A percentile compares a stretch with the other conserved stretches of the same genome.
phyloP scores from a whole-genome alignment of 371 early-diverging fungal species.

The Mortierella sp. region DNA sequence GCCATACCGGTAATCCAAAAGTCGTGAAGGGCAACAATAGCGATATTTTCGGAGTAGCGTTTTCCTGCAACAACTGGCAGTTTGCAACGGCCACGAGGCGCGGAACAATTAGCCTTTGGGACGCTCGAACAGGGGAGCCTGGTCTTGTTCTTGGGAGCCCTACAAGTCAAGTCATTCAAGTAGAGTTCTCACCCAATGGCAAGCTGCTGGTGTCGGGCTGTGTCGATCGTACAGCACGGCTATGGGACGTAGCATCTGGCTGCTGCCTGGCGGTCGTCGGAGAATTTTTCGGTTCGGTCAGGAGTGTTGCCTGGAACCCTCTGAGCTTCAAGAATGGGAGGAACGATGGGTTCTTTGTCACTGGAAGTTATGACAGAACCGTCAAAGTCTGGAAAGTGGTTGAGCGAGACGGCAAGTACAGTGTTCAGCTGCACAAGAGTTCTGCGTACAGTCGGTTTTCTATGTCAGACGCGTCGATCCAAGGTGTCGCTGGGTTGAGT shows the following conservation, averaged over 20 bases:
- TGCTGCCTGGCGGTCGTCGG: not conserved
- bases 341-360: too few species aligned
- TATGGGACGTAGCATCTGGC: not conserved
- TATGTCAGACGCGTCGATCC: too few species aligned
- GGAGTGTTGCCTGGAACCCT: too few species aligned
- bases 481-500: too few species aligned
- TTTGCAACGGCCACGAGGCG: not conserved
- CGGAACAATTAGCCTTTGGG: not conserved
- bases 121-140: not conserved
- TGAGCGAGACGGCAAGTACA: too few species aligned
- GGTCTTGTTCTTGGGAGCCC: not conserved
- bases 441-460: too few species aligned
- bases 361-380: too few species aligned
- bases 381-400: too few species aligned
- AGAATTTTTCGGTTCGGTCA: too few species aligned
- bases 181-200: not conserved
- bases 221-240: not conserved
- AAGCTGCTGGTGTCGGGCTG: not conserved
- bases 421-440: too few species aligned
- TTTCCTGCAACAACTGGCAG: not conserved
- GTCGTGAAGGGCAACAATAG: not conserved
- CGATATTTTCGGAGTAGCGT: not conserved
- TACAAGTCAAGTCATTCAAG: not conserved
- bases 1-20: not conserved
- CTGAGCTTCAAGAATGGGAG: too few species aligned